A percentile compares a stretch with the other conserved stretches of the same genome.
Conservation (phyloP, 352 stramenopile genomes). For the Phytopythium delawarense region DNA sequence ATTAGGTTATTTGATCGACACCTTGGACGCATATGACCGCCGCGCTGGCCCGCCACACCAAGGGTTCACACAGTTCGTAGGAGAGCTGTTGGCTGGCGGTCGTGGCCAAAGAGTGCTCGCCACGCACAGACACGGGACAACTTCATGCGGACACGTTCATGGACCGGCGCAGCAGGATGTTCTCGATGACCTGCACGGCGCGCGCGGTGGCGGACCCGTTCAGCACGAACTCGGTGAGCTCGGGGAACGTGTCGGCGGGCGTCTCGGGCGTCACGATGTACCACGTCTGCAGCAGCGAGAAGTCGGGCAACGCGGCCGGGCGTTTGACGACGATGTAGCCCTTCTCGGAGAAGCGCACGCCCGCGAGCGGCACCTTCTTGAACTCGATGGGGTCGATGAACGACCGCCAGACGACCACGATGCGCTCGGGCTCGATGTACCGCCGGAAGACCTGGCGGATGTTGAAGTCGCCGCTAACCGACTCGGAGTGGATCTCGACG, state of each 20-base stretch:
- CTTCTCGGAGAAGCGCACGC: slow-evolving; percentile 56
- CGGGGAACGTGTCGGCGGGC: slow-evolving; percentile 23
- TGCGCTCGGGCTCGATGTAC: slow-evolving; percentile 50
- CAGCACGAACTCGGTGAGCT: slow-evolving; percentile 44
- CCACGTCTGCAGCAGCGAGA: slow-evolving; percentile 38
- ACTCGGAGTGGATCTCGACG: slow-evolving; percentile 43
- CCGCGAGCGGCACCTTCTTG: slow-evolving; percentile 32
- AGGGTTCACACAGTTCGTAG: no score
- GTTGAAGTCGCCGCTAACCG: slow-evolving; percentile 42
- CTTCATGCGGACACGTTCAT: background rate
- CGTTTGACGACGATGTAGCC: slow-evolving; percentile 54
- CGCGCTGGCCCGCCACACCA: background rate
- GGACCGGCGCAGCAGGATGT: slow-evolving; percentile 24
- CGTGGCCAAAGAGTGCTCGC: background rate
- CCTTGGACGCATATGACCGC: background rate
- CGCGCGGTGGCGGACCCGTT: slow-evolving; percentile 25
- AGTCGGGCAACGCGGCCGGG: slow-evolving; percentile 18
- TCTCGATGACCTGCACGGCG: slow-evolving; percentile 54
- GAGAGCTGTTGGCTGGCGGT: background rate
- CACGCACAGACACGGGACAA: no score
- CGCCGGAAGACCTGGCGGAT: slow-evolving; percentile 60
- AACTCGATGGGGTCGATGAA: slow-evolving; percentile 59
- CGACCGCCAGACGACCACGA: slow-evolving; percentile 64
- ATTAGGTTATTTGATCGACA: background rate
- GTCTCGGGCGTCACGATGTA: slow-evolving; percentile 42